phyloP scores from a whole-genome alignment of 495 filamentous ascomycete genomes.

The Pseudotulostoma volvatum region DNA sequence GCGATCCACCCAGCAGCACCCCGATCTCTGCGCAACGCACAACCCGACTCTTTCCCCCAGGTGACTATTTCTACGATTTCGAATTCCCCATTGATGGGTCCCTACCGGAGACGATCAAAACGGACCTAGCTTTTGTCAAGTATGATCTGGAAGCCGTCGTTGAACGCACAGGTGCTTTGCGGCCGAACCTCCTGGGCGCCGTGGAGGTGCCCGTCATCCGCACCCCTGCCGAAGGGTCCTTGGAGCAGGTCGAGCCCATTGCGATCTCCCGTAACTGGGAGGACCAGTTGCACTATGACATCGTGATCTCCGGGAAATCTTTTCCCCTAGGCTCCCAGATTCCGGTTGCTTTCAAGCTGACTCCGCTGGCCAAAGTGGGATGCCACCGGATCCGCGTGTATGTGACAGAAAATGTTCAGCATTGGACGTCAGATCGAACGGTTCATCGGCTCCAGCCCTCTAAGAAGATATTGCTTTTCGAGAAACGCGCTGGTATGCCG shows the following conservation, averaged over 20 bases:
- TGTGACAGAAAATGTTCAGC: constrained; percentile 87
- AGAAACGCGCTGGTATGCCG: constrained; percentile 74
- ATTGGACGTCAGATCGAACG: constrained; percentile 74
- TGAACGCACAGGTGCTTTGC: constrained; percentile 83
- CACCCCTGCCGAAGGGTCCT: constrained; percentile 74
- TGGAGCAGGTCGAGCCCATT: constrained; percentile 91
- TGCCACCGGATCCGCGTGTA: constrained; percentile 93
- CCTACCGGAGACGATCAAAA: constrained; percentile 78
- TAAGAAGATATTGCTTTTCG: constrained; percentile 73
- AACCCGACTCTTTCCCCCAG: constrained; percentile 76
- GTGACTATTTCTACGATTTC: constrained; percentile 88
- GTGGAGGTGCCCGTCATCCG: constrained; percentile 80
- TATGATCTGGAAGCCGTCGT: constrained; percentile 82
- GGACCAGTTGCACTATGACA: constrained; percentile 96
- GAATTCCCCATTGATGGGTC: constrained; percentile 88
- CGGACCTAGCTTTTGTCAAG: constrained; percentile 73
- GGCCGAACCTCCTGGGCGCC: constrained; percentile 68
- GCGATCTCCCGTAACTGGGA: constrained; percentile 96
- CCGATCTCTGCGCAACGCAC: constrained; percentile 64
- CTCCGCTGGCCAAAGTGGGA: constrained; percentile 88
- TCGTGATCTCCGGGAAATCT: constrained; percentile 96
- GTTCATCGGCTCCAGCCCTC: constrained; percentile 73
- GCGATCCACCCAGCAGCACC: constrained; percentile 43
- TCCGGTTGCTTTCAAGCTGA: constrained; percentile 94
- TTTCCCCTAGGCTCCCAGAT: constrained; percentile 87